A percentile compares a stretch with the other conserved stretches of the same genome.
Conservation (phyloP, 2,329 filamentous ascomycete species). For the Fusarium pilosicola region DNA sequence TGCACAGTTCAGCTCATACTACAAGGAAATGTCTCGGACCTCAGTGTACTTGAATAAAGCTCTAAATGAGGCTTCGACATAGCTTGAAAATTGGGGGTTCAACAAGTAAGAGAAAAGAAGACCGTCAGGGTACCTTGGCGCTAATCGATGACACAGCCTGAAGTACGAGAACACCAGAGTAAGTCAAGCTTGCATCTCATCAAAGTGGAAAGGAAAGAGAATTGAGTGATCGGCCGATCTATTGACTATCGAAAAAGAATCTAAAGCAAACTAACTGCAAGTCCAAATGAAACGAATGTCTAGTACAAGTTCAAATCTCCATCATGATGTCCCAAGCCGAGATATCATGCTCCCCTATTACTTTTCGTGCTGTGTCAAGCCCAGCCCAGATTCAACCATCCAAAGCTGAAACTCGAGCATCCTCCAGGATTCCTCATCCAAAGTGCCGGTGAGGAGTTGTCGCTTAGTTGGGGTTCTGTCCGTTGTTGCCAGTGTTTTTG, state of each 20-base stretch:
- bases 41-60: too few relatives aligned
- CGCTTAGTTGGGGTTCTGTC: conserved; percentile 1
- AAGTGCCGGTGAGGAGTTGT: background rate
- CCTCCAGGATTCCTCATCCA: background rate
- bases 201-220: fast-evolving
- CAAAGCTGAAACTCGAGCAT: background rate
- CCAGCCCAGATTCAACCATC: too few relatives aligned
- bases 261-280: conserved; percentile 1
- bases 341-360: background rate
- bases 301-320: background rate
- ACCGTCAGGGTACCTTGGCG: fast-evolving
- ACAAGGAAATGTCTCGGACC: too few relatives aligned
- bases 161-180: too few relatives aligned
- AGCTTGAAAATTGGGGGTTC: too few relatives aligned
- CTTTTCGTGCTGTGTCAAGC: background rate
- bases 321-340: background rate
- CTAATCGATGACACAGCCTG: background rate
- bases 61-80: too few relatives aligned
- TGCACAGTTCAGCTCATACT: too few relatives aligned
- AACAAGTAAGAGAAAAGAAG: background rate
- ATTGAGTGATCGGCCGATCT: conserved; percentile 15
- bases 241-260: background rate
- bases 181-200: background rate
- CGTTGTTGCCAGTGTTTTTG: background rate
- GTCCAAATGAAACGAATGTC: background rate